Conservation (phyloP, 2,329 filamentous ascomycete species). For the Talaromyces sp. region DNA sequence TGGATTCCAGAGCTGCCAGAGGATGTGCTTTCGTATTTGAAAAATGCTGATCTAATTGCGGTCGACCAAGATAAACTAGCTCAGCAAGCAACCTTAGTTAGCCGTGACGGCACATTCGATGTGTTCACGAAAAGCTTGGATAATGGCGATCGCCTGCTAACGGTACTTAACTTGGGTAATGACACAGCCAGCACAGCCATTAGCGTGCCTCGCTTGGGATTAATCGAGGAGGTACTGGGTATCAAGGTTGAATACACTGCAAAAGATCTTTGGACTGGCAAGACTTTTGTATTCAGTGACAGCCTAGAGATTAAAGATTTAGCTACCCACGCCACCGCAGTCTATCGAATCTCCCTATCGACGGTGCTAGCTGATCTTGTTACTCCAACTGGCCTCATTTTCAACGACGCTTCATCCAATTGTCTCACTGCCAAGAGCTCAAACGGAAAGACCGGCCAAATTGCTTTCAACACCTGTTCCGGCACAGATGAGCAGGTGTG, state of each 20-base stretch:
- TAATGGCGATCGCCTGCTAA: constrained; percentile 48
- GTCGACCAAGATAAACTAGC: constrained; percentile 44
- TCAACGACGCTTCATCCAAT: constrained; percentile 47
- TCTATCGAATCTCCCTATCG: constrained; percentile 43
- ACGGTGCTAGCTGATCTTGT: constrained; percentile 22
- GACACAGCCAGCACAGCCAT: constrained; percentile 29
- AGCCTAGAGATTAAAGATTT: constrained; percentile 28
- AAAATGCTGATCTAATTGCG: constrained; percentile 42
- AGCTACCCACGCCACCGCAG: constrained; percentile 39
- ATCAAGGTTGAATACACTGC: constrained; percentile 27
- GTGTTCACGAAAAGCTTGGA: constrained; percentile 47
- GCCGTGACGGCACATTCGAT: constrained; percentile 43
- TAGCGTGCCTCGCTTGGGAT: constrained; percentile 36
- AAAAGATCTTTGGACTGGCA: constrained; percentile 46
- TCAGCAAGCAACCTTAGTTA: constrained; percentile 48
- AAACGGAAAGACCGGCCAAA: constrained; percentile 19
- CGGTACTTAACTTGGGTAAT: constrained; percentile 45
- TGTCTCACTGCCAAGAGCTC: constrained; percentile 38
- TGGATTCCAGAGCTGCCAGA: constrained; percentile 37
- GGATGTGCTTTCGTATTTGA: constrained; percentile 37
- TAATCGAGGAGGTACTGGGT: constrained; percentile 25
- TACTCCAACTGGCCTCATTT: constrained; percentile 48
- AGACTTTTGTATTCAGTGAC: constrained; percentile 22
- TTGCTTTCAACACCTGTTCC: constrained; percentile 38
- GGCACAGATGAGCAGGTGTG: constrained; percentile 45